Base-by-base conservation (phyloP, 1,284 basidiomycete species). In the Heterobasidion parviporum region DNA sequence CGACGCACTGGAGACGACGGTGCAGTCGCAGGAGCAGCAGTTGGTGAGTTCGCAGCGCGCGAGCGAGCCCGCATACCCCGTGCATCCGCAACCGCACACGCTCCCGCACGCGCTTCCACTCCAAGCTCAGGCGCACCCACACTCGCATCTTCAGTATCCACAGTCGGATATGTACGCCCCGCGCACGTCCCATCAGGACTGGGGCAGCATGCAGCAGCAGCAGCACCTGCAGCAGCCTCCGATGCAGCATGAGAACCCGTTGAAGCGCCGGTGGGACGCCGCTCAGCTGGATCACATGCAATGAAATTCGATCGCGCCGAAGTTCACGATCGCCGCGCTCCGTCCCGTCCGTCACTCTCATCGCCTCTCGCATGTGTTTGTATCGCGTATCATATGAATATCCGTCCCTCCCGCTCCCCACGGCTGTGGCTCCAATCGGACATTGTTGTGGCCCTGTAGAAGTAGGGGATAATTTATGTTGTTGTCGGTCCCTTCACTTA, bases 1-100 rank as follows among this genome's bases (percentile, higher is more conserved):
- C 36, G 71, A 70, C 18, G 72, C 67, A 34, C 67, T 87, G 47
- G 85, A 86, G 70, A 46, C 51, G 20, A 36, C 32, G 10, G 49
- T 50, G 33, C 12, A 41, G 38, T 41, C 38, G 10, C 38, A 41
- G 38, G 38, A 41, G 38, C 38, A n/a, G 38, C 38, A 41, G n/a
- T 41, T 10, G 38, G 38, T n/a, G 38, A 41, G n/a, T 41, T 10
- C 38, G 38, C 38, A 41, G 38, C 12, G 12, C n/a, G 38, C 38
- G 38, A 41, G 5, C 8, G 38, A 41, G n/a, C n/a, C 38, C 12
- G 2, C 8, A n/a, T 41, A 41, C 38, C 3, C 38, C 12, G 10
- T n/a, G 10, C 38, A 41, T 41, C 38, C n/a, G 10, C 38, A 10
- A 12, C 38, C 38, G 12, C 38, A 41, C n/a, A 26, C 26, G 26